Conservation (phyloP, 495 filamentous ascomycete genomes). For the Letharia columbiana region DNA sequence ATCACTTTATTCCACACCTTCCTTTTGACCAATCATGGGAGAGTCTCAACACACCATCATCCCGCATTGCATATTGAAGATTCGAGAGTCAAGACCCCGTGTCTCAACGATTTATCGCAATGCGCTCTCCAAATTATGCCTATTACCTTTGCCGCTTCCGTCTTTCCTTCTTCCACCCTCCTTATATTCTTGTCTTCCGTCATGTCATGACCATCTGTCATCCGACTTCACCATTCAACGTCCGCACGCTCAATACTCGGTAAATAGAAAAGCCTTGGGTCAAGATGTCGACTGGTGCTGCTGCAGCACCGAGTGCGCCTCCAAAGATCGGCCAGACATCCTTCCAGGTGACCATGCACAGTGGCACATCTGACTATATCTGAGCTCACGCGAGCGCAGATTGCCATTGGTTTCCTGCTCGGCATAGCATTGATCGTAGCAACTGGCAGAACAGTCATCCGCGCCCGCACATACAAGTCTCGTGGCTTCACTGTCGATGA, state of each 20-base stretch:
- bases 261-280: background rate
- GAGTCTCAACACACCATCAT: background rate
- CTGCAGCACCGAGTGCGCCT: background rate
- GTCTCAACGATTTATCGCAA: background rate
- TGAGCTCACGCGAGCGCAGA: background rate
- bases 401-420: background rate
- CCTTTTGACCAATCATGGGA: background rate
- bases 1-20: background rate
- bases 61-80: background rate
- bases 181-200: background rate
- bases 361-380: background rate
- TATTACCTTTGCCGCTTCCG: background rate
- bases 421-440: background rate
- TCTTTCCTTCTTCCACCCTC: background rate
- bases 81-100: background rate
- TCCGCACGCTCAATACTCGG: background rate
- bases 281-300: background rate
- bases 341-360: background rate
- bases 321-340: background rate
- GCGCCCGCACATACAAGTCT: slow-evolving; percentile 3
- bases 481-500: slow-evolving; percentile 11
- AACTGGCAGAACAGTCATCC: slow-evolving; percentile 1
- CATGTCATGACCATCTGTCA: background rate
- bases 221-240: background rate
- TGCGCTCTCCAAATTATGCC: background rate